phyloP scores from a whole-genome alignment of 805 yeast genomes.

The Ogataea nonfermentans region DNA sequence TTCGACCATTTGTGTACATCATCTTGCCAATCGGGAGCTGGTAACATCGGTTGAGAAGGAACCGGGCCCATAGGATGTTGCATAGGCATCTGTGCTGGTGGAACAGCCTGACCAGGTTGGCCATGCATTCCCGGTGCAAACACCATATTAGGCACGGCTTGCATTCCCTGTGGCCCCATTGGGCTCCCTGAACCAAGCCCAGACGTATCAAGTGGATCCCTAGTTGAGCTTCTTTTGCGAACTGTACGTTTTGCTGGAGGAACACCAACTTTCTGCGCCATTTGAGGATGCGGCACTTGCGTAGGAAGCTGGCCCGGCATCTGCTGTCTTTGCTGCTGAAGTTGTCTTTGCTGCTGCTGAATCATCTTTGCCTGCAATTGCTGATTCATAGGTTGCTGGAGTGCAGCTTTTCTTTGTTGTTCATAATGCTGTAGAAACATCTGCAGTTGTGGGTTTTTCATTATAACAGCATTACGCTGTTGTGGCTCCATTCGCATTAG shows the following conservation, averaged over 20 bases:
- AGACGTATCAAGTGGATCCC: conserved; percentile 13
- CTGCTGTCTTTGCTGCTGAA: conserved; percentile 35
- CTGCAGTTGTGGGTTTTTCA: conserved; percentile 36
- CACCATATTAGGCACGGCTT: conserved; percentile 17
- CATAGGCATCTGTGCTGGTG: conserved; percentile 1
- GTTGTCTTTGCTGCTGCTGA: conserved; percentile 31
- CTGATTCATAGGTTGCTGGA: conserved; percentile 29
- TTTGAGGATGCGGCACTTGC: conserved; percentile 4
- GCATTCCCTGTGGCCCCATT: conserved; percentile 3
- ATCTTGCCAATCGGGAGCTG: conserved; percentile 31
- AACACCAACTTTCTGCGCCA: conserved; percentile 5
- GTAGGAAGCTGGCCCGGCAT: conserved; percentile 12
- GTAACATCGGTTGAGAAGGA: conserved; percentile 21
- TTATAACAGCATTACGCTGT: conserved; percentile 32
- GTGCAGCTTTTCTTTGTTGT: conserved; percentile 31
- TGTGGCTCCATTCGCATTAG: conserved; percentile 37
- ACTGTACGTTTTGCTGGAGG: conserved; percentile 9
- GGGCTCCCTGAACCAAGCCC: conserved; percentile 8
- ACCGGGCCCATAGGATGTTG: conserved; percentile 6
- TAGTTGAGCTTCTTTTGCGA: conserved; percentile 16
- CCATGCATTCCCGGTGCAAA: conserved; percentile 12
- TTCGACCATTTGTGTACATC: conserved; percentile 55
- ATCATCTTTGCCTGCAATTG: conserved; percentile 19
- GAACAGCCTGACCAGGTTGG: conserved; percentile 8
- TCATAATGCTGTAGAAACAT: conserved; percentile 34